Base-by-base conservation (phyloP, 495 filamentous ascomycete genomes). In the Daldinia vernicosa region DNA sequence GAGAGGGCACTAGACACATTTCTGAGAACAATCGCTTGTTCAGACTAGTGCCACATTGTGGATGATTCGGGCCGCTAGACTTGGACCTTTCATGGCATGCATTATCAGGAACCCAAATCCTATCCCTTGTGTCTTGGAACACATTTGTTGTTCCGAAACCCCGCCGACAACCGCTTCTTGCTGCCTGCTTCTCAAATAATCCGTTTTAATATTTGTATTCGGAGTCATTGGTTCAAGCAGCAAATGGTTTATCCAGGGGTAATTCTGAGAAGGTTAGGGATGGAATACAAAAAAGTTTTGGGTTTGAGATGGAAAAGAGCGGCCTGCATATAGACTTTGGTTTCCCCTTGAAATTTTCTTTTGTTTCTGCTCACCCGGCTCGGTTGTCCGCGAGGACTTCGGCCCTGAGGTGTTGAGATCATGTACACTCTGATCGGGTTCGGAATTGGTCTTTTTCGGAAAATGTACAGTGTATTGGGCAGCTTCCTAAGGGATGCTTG, bases 241-340 rank as follows among this genome's bases (percentile, higher is more conserved):
- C 68, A 53, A 47, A 73, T 51, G 65, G 68, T 68, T 66, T 69
- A 63, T 64, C 27, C 54, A 37, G 66, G 69, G 67, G 59, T 58
- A 60, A 62, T 76, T 71, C 53, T 66, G 71, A 72, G 62, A 55
- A 51, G 56, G 62, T 60, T 55, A 73, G 66, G 76, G 74, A 68
- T 75, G 69, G 75, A 52, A 58, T 77, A 70, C 67, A 78, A 73
- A 78, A 78, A 76, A 78, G 76, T 65, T 66, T 68, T 64, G 68
- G 80, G 53, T 59, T 76, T 54, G 70, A 71, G 69, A 63, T 55
- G 80, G 77, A 77, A 83, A 82, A 78, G 72, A 77, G 75, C 67
- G 75, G 74, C 55, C 60, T 70, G 80, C 80, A 82, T 82, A 81
- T 82, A 82, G 79, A 84, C 76, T 73, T 77, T 70, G 71, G 56